Percentiles rank a stretch among this genome's conserved stretches.
phyloP scores from a whole-genome alignment of 2,329 filamentous ascomycete species.

The Tolypocladium tundrense region DNA sequence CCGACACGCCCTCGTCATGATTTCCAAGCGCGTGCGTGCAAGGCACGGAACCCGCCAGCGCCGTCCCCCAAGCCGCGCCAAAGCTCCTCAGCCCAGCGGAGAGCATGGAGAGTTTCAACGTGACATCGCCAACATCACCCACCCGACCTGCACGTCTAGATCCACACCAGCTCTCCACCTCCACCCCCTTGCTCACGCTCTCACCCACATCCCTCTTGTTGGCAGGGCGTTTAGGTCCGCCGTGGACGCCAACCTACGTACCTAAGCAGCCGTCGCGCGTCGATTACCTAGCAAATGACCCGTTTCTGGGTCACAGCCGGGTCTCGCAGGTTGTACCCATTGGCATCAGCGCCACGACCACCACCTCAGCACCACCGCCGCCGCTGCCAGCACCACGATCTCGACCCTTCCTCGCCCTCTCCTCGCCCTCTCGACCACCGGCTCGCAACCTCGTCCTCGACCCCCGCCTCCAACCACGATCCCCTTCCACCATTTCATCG shows the following conservation, averaged over 20 bases:
- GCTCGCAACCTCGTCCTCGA: neutral
- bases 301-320: neutral
- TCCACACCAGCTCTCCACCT: neutral
- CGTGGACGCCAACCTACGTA: neutral
- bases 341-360: neutral
- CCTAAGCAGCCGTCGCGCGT: neutral
- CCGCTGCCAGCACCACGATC: neutral
- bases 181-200: neutral
- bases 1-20: neutral
- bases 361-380: neutral
- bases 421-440: neutral
- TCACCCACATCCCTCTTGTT: neutral
- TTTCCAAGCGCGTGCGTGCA: too few species aligned
- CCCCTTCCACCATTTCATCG: neutral
- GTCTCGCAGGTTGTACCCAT: neutral
- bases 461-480: neutral
- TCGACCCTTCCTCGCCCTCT: neutral
- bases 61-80: neutral
- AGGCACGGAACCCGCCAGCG: neutral
- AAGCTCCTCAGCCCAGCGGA: neutral
- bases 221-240: neutral
- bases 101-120: neutral
- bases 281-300: neutral
- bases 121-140: neutral
- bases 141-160: neutral